A percentile compares a stretch with the other conserved stretches of the same genome.
Conservation (phyloP, 2,329 filamentous ascomycete genomes). For the Neofusicoccum sp. region DNA sequence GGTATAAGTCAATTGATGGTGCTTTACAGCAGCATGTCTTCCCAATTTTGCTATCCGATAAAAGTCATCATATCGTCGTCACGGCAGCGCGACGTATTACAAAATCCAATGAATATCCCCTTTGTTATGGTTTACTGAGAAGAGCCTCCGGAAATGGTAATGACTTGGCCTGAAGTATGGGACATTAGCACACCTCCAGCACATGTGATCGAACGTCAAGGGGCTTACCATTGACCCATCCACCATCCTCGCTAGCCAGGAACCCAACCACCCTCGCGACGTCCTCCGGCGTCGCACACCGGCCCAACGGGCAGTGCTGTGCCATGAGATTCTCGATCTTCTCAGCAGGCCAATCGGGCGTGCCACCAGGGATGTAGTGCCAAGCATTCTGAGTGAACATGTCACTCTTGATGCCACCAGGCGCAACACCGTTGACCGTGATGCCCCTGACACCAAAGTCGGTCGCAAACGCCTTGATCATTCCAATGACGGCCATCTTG, state of each 20-base stretch:
- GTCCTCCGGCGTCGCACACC: constrained; percentile 50
- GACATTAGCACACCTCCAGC: constrained; percentile 19
- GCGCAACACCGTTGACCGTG: constrained; percentile 71
- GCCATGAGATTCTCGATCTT: constrained; percentile 53
- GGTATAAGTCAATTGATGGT: not conserved
- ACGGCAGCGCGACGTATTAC: too few relatives aligned
- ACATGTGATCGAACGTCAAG: not conserved
- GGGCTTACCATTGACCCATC: constrained; percentile 38
- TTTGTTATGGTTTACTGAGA: constrained; percentile 31
- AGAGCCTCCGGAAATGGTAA: constrained; percentile 42
- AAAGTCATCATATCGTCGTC: not conserved
- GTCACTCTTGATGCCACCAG: constrained; percentile 71
- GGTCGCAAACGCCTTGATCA: constrained; percentile 69
- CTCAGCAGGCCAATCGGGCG: constrained; percentile 49
- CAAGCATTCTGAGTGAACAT: constrained; percentile 70
- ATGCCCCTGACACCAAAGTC: constrained; percentile 68
- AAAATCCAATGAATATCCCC: not conserved
- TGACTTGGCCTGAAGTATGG: constrained; percentile 33
- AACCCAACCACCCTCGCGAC: constrained; percentile 43
- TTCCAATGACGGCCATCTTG: constrained; percentile 71
- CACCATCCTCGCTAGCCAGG: constrained; percentile 39
- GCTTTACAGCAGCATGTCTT: not conserved
- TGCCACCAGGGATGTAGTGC: constrained; percentile 50
- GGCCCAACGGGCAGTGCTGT: constrained; percentile 48
- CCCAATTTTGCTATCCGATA: not conserved